These are phyloP conservation scores for Niebla homalea DNA, from an alignment of 495 filamentous ascomycete species.

Conservation along the genomic window DNA sequence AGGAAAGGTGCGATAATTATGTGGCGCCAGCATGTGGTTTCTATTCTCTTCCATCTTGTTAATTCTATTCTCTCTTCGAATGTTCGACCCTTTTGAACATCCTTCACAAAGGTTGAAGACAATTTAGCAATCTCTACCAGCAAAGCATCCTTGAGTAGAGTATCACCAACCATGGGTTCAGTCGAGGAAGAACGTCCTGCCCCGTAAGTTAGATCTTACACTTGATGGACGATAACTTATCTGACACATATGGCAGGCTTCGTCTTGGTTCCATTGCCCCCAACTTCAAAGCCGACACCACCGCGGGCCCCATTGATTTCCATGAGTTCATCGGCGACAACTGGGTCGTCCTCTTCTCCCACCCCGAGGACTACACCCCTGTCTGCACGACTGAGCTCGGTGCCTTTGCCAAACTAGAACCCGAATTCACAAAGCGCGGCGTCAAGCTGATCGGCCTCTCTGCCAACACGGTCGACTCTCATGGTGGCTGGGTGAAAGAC, in stretches of 20 bases:
- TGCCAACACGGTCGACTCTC: conserved; percentile 57
- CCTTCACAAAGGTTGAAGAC: too few relatives aligned
- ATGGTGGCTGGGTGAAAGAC: conserved; percentile 64
- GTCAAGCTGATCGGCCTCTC: conserved; percentile 94
- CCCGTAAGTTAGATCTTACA: conserved; percentile 6
- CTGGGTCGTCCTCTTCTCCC: conserved; percentile 95
- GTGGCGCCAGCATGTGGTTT: too few relatives aligned
- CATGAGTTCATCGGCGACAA: conserved; percentile 91
- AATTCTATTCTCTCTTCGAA: too few relatives aligned
- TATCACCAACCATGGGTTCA: conserved; percentile 1
- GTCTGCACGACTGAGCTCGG: conserved; percentile 97
- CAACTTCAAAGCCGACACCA: conserved; percentile 89
- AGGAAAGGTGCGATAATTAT: too few relatives aligned
- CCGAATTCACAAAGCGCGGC: conserved; percentile 85
- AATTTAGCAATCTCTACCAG: too few relatives aligned
- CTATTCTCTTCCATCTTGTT: too few relatives aligned
- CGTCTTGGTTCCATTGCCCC: conserved; percentile 83
- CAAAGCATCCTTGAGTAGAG: neutral
- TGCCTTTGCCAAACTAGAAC: conserved; percentile 91
- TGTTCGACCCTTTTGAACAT: too few relatives aligned
- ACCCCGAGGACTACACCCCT: conserved; percentile 55
- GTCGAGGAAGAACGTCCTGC: conserved; percentile 14
- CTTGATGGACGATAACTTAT: neutral
- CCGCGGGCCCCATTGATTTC: conserved; percentile 85
- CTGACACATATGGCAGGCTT: conserved; percentile 37